These are phyloP conservation scores for Talaromyces albobiverticillius DNA, from an alignment of 2,329 filamentous ascomycete species.

Conservation along the genomic window DNA sequence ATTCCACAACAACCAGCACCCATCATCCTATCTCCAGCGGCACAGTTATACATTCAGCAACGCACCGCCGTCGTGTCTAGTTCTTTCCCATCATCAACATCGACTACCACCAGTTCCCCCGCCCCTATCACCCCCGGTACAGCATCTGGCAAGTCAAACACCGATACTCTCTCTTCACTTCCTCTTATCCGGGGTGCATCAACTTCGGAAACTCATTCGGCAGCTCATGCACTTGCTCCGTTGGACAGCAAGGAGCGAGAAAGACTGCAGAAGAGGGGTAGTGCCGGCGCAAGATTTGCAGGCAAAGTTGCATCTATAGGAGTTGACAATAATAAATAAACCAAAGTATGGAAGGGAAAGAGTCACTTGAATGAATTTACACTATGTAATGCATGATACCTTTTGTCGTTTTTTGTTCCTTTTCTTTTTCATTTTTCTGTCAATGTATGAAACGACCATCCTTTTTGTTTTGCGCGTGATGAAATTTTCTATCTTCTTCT, in stretches of 20 bases:
- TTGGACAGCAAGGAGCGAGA: conserved; percentile 57
- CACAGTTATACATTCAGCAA: conserved; percentile 80
- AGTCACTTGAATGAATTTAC: not conserved
- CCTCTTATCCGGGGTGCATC: conserved; percentile 49
- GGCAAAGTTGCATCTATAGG: conserved; percentile 46
- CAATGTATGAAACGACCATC: conserved; percentile 1
- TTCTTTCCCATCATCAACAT: conserved; percentile 1
- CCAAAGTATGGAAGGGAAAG: conserved; percentile 55
- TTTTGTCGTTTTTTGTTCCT: conserved; percentile 9
- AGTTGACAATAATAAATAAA: conserved; percentile 65
- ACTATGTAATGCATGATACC: conserved; percentile 6
- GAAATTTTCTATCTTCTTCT: not conserved
- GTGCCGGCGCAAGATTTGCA: conserved; percentile 68
- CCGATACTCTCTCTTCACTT: conserved; percentile 58
- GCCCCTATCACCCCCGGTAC: not conserved
- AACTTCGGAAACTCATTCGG: conserved; percentile 20
- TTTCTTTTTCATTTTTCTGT: conserved; percentile 10
- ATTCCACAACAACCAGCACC: conserved; percentile 73
- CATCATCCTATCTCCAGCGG: conserved; percentile 77
- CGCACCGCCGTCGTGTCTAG: conserved; percentile 48
- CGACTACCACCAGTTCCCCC: not conserved
- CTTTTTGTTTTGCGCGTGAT: not conserved
- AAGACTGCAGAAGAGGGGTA: conserved; percentile 74
- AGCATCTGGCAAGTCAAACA: conserved; percentile 57
- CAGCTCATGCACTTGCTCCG: conserved; percentile 28